A percentile compares a stretch with the other conserved stretches of the same genome.
Evolutionary conservation across 495 filamentous ascomycete genomes (phyloP).

Genomic region (Hyaloscypha hepaticicola): DNA sequence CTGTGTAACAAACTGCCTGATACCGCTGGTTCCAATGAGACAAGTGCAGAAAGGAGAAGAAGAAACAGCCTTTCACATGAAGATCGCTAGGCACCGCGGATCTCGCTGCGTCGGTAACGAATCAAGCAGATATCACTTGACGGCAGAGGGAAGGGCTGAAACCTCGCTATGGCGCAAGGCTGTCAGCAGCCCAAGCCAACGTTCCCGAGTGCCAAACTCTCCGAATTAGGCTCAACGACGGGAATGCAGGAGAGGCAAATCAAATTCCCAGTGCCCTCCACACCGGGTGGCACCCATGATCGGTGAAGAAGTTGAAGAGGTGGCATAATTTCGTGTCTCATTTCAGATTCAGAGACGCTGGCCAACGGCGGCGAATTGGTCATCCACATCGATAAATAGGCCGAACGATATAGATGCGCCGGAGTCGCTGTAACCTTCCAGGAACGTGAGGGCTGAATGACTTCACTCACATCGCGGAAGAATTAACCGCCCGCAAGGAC

Average conservation of each 20-base stretch:
- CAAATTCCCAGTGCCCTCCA: neutral
- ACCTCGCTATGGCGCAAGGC: neutral
- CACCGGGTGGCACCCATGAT: neutral
- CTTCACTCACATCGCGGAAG: too few relatives aligned
- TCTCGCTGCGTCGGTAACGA: neutral
- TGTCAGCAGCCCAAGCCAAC: neutral
- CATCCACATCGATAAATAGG: neutral
- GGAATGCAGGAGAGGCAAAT: neutral
- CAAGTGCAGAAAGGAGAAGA: neutral
- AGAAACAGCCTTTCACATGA: neutral
- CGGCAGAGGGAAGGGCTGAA: neutral
- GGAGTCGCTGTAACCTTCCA: too few relatives aligned
- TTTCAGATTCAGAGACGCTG: neutral
- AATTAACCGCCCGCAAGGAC: too few relatives aligned
- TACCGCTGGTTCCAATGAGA: neutral
- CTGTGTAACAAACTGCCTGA: neutral
- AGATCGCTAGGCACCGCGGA: neutral
- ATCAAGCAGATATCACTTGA: neutral
- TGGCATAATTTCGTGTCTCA: neutral
- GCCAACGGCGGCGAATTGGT: neutral
- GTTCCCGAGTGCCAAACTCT: neutral
- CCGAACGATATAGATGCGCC: neutral
- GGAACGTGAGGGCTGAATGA: neutral
- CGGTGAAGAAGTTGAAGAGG: neutral
- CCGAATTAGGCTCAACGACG: neutral